phyloP scores from a whole-genome alignment of 345 rosid genomes.

The Syzygium aqueum region DNA sequence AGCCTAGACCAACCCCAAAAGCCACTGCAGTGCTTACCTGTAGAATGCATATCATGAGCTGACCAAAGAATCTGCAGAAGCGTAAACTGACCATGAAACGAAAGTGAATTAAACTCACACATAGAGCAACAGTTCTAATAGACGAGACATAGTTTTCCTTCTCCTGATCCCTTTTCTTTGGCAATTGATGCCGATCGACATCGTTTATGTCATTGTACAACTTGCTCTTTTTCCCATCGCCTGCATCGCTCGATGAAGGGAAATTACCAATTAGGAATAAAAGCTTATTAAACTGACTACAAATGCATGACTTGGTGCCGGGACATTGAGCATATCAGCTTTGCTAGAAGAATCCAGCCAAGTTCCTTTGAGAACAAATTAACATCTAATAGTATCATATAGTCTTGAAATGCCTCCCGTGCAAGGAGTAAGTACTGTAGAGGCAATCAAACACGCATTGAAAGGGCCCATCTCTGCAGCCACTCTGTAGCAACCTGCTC shows the following conservation, averaged over 20 bases:
- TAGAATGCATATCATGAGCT: constrained; percentile 1
- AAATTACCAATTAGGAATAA: background rate
- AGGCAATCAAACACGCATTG: background rate
- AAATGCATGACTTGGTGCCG: background rate
- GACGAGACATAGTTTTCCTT: constrained; percentile 39
- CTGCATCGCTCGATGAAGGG: constrained; percentile 27
- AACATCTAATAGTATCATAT: background rate
- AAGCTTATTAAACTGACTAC: background rate
- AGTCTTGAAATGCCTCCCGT: background rate
- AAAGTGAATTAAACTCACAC: constrained; percentile 37
- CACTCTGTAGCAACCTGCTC: background rate
- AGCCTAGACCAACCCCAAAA: constrained; percentile 73
- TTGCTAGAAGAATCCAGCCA: background rate
- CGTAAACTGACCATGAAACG: background rate
- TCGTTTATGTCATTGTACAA: constrained; percentile 12
- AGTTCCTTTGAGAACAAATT: background rate
- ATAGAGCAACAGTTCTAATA: constrained; percentile 63
- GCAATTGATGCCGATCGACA: constrained; percentile 3
- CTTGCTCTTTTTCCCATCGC: constrained; percentile 2
- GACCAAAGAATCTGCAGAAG: background rate
- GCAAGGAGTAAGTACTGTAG: background rate
- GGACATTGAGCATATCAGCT: background rate
- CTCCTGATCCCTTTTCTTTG: constrained; percentile 22
- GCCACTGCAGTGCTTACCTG: constrained; percentile 73
- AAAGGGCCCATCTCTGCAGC: background rate